Conservation (phyloP, 768 basidiomycete genomes). For the Russula virescens region DNA sequence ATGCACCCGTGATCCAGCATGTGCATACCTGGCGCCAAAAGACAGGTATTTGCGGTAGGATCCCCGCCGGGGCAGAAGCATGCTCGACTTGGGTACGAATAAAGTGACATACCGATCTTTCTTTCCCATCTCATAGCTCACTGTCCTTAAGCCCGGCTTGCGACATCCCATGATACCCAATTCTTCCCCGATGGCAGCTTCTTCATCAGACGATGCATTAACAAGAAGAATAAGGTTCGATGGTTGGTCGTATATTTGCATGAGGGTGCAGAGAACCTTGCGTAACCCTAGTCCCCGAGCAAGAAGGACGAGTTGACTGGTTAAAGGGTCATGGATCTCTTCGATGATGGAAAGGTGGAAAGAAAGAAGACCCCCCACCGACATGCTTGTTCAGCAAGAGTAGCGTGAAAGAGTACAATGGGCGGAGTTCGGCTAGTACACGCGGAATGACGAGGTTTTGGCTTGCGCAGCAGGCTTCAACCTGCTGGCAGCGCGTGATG, state of each 20-base stretch:
- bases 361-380: conserved; percentile 37
- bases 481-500: background rate
- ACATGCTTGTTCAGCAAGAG: conserved; percentile 9
- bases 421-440: background rate
- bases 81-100: background rate
- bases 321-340: conserved; percentile 66
- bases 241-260: conserved; percentile 89
- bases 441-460: background rate
- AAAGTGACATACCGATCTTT: conserved; percentile 61
- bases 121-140: conserved; percentile 74
- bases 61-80: background rate
- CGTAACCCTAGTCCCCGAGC: conserved; percentile 90
- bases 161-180: conserved; percentile 88
- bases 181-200: conserved; percentile 87
- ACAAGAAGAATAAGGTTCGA: conserved; percentile 80
- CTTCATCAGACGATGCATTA: conserved; percentile 81
- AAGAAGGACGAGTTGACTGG: conserved; percentile 68
- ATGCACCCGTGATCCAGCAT: background rate
- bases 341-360: conserved; percentile 67
- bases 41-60: background rate
- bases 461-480: background rate
- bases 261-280: conserved; percentile 72
- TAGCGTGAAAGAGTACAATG: background rate
- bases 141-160: conserved; percentile 74
- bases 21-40: background rate